These are phyloP conservation scores for Centaurea solstitialis DNA, from an alignment of 129 eudicot species.

Conservation along the genomic window DNA sequence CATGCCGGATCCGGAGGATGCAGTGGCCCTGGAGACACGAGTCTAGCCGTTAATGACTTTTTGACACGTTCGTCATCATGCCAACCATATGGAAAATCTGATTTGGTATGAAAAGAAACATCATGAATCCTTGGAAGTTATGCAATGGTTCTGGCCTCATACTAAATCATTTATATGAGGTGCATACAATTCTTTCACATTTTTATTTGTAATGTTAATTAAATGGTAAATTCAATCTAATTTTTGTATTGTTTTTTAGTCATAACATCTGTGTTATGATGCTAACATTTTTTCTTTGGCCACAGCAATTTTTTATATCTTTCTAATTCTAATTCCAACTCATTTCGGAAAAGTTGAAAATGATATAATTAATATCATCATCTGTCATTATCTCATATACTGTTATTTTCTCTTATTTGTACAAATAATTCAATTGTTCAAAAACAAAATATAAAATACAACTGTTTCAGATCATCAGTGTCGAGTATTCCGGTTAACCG, in stretches of 20 bases:
- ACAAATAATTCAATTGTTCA: neutral
- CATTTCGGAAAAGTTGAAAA: neutral
- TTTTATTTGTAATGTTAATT: neutral
- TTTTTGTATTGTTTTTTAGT: neutral
- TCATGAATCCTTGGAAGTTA: slow-evolving; percentile 9
- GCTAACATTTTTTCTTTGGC: too few relatives aligned
- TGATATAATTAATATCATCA: neutral
- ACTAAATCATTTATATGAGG: neutral
- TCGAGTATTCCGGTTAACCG: slow-evolving; percentile 1
- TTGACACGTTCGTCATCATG: slow-evolving; percentile 57
- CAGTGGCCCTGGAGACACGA: slow-evolving; percentile 92
- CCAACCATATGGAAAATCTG: slow-evolving; percentile 1
- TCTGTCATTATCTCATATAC: neutral
- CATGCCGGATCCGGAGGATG: slow-evolving; percentile 97
- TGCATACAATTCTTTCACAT: too few relatives aligned
- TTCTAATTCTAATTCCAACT: too few relatives aligned
- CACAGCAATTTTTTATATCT: too few relatives aligned
- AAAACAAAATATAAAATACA: slow-evolving; percentile 9
- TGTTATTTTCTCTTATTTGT: neutral
- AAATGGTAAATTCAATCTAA: neutral
- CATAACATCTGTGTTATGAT: neutral
- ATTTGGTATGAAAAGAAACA: neutral
- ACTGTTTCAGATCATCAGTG: neutral
- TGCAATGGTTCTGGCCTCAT: too few relatives aligned
- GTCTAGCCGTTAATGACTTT: slow-evolving; percentile 93